Evolutionary conservation across 495 filamentous ascomycete species (phyloP).

Genomic region (Patellaria atrata): DNA sequence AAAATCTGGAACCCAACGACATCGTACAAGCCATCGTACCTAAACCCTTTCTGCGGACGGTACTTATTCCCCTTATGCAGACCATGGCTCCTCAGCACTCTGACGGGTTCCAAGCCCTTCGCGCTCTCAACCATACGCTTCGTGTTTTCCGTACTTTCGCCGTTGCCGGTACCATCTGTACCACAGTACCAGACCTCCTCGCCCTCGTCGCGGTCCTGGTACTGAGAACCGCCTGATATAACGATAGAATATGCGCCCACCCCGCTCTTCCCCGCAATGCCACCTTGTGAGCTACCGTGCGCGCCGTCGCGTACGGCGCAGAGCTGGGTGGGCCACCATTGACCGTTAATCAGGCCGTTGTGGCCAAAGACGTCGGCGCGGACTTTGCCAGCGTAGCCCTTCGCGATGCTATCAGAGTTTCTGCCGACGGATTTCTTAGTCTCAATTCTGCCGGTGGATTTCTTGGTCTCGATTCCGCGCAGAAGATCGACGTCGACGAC

Average conservation of each 20-base stretch:
- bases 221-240: conserved; percentile 26
- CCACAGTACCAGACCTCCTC: conserved; percentile 40
- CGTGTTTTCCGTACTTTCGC: conserved; percentile 26
- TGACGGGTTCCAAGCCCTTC: conserved; percentile 24
- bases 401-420: conserved; percentile 18
- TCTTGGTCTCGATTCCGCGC: conserved; percentile 30
- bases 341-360: conserved; percentile 35
- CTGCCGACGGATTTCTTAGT: conserved; percentile 6
- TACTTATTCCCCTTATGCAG: conserved; percentile 25
- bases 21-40: conserved; percentile 46
- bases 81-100: conserved; percentile 34
- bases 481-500: conserved; percentile 33
- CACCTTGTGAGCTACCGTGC: conserved; percentile 36
- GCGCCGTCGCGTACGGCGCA: conserved; percentile 40
- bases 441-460: background rate
- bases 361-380: conserved; percentile 29
- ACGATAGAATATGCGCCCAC: conserved; percentile 31
- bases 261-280: conserved; percentile 30
- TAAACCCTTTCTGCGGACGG: conserved; percentile 33
- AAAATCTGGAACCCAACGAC: conserved; percentile 25
- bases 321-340: conserved; percentile 45
- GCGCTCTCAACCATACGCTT: conserved; percentile 26
- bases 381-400: conserved; percentile 14
- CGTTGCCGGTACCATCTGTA: conserved; percentile 26
- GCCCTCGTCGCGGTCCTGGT: conserved; percentile 33